Evolutionary conservation across 2,329 filamentous ascomycete species (phyloP).

Genomic region (Aaosphaeria pasadenensis): DNA sequence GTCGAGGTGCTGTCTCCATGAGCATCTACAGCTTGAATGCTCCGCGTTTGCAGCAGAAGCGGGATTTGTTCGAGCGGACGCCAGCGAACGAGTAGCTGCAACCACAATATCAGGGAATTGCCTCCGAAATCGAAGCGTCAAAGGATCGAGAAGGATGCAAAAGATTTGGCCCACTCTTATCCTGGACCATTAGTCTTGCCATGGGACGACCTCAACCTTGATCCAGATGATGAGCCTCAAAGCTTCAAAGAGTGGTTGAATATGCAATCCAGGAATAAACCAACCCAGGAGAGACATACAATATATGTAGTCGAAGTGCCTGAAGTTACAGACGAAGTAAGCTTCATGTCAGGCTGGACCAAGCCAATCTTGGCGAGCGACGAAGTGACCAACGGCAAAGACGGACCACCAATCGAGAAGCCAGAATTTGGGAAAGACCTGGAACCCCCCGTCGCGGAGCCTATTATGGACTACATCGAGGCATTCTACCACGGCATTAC

Average conservation of each 20-base stretch:
- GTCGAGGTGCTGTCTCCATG: constrained; percentile 3
- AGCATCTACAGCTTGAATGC: constrained; percentile 14
- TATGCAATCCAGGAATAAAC: constrained; percentile 44
- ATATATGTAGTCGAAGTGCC: constrained; percentile 56
- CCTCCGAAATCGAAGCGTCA: constrained; percentile 1
- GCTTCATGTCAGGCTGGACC: constrained; percentile 46
- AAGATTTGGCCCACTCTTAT: constrained; percentile 37
- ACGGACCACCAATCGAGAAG: background rate
- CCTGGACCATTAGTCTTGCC: constrained; percentile 60
- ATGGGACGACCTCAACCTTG: constrained; percentile 55
- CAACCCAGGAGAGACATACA: constrained; percentile 46
- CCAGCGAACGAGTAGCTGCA: constrained; percentile 20
- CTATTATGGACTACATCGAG: constrained; percentile 43
- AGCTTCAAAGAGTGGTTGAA: constrained; percentile 52
- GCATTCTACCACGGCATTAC: constrained; percentile 56
- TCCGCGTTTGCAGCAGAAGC: constrained; percentile 35
- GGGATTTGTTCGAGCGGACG: constrained; percentile 29
- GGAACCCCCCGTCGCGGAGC: constrained; percentile 16
- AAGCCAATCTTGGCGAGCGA: constrained; percentile 15
- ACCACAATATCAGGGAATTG: constrained; percentile 9
- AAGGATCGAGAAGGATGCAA: background rate
- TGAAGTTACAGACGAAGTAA: constrained; percentile 32
- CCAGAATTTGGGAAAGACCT: background rate
- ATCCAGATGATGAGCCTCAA: constrained; percentile 53
- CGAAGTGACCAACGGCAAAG: background rate